Conservation (phyloP, 805 yeast species). For the Ogataea minuta region DNA sequence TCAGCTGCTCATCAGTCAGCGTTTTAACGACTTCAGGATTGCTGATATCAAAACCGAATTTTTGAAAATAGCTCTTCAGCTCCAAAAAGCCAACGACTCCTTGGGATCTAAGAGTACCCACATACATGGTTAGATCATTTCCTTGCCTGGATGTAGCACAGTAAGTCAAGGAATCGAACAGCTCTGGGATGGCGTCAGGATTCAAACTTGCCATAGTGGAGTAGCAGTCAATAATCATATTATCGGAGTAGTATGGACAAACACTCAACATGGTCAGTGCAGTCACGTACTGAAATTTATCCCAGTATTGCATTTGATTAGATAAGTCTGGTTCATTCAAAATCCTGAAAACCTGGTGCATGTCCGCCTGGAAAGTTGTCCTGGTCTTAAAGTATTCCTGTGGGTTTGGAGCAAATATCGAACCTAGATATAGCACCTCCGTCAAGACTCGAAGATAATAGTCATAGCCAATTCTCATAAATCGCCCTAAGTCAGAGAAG, state of each 20-base stretch:
- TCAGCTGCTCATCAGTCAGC: constrained; percentile 29
- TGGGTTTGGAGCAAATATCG: constrained; percentile 24
- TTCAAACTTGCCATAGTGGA: constrained; percentile 42
- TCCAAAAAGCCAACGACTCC: constrained; percentile 55
- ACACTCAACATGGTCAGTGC: constrained; percentile 45
- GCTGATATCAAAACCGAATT: constrained; percentile 30
- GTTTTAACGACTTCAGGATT: constrained; percentile 20
- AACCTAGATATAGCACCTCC: constrained; percentile 50
- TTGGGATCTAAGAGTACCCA: constrained; percentile 47
- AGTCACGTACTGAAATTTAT: constrained; percentile 20
- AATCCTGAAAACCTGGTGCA: constrained; percentile 23
- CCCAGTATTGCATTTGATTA: constrained; percentile 27
- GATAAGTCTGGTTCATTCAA: constrained; percentile 27
- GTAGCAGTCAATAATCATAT: constrained; percentile 47
- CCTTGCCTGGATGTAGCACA: constrained; percentile 49
- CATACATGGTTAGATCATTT: constrained; percentile 42
- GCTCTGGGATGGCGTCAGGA: constrained; percentile 44
- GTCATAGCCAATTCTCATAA: constrained; percentile 38
- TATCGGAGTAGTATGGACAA: constrained; percentile 48
- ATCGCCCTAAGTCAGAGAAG: constrained; percentile 28
- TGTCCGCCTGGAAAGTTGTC: constrained; percentile 17
- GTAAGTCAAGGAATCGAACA: constrained; percentile 55
- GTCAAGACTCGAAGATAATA: constrained; percentile 51
- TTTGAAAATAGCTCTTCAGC: constrained; percentile 27
- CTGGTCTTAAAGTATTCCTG: constrained; percentile 21